Evolutionary conservation across 2,329 filamentous ascomycete species (phyloP).

Genomic region (Neonectria magnoliae): DNA sequence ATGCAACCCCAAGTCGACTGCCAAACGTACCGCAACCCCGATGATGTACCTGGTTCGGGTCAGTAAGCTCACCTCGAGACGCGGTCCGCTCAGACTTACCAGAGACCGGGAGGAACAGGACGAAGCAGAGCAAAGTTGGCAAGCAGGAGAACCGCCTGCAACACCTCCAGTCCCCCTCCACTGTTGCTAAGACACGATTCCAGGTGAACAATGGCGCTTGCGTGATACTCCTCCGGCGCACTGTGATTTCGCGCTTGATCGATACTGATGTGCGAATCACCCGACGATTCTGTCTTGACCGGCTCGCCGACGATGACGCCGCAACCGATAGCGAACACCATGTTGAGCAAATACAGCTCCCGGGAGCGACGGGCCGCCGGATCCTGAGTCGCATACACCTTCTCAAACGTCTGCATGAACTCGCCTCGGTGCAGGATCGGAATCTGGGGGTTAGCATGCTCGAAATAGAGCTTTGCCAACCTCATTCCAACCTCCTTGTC

Average conservation of each 20-base stretch:
- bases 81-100: slow-evolving; percentile 58
- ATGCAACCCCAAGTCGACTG: slow-evolving; percentile 90
- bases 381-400: slow-evolving; percentile 76
- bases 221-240: slow-evolving; percentile 95
- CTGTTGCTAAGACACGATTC: slow-evolving; percentile 87
- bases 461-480: slow-evolving; percentile 87
- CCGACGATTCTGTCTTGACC: slow-evolving; percentile 58
- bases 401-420: slow-evolving; percentile 88
- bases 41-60: slow-evolving; percentile 77
- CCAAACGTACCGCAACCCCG: slow-evolving; percentile 88
- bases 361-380: slow-evolving; percentile 74
- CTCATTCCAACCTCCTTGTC: slow-evolving; percentile 76
- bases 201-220: slow-evolving; percentile 90
- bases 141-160: slow-evolving; percentile 91
- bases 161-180: slow-evolving; percentile 88
- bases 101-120: slow-evolving; percentile 91
- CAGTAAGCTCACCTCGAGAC: slow-evolving; percentile 19
- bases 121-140: slow-evolving; percentile 91
- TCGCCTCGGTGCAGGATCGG: slow-evolving; percentile 89
- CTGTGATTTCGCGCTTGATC: slow-evolving; percentile 56
- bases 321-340: slow-evolving; percentile 95
- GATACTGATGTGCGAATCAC: slow-evolving; percentile 42
- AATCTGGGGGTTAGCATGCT: slow-evolving; percentile 96
- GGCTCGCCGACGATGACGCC: slow-evolving; percentile 85
- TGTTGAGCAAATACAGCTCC: slow-evolving; percentile 94